These are phyloP conservation scores for Panaeolus cyanescens DNA, from an alignment of 768 basidiomycete species.

Conservation along the genomic window DNA sequence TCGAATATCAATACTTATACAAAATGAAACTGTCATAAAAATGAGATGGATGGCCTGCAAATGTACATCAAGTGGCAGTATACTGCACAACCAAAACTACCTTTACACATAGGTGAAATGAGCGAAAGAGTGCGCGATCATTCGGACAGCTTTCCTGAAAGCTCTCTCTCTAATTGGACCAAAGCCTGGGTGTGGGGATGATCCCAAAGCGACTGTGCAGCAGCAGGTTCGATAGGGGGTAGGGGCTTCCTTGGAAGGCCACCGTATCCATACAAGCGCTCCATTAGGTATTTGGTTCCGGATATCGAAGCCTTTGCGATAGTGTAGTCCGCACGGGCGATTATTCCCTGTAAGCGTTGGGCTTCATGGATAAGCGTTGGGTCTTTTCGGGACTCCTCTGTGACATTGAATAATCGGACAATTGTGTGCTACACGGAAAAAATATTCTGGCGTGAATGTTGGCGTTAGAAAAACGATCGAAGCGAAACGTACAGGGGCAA, in stretches of 20 bases:
- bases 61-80: not conserved
- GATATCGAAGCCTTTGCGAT: constrained; percentile 76
- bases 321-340: constrained; percentile 79
- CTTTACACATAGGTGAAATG: not conserved
- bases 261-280: constrained; percentile 80
- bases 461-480: constrained; percentile 6
- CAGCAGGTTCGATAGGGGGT: constrained; percentile 57
- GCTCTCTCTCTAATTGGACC: constrained; percentile 60
- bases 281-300: constrained; percentile 81
- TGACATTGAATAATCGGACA: constrained; percentile 61
- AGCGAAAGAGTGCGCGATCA: not conserved
- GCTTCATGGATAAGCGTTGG: constrained; percentile 64
- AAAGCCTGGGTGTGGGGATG: constrained; percentile 75
- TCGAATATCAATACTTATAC: not conserved
- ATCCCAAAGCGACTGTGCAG: constrained; percentile 65
- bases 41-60: no score
- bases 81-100: not conserved
- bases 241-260: constrained; percentile 80
- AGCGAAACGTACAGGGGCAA: constrained; percentile 62
- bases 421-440: constrained; percentile 51
- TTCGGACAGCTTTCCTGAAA: constrained; percentile 41
- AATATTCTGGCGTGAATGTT: not conserved
- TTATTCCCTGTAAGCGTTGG: constrained; percentile 75
- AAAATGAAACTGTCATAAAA: not conserved
- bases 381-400: constrained; percentile 55